Evolutionary conservation across 352 stramenopile species (phyloP).

Genomic region (Globisporangium middletonii): DNA sequence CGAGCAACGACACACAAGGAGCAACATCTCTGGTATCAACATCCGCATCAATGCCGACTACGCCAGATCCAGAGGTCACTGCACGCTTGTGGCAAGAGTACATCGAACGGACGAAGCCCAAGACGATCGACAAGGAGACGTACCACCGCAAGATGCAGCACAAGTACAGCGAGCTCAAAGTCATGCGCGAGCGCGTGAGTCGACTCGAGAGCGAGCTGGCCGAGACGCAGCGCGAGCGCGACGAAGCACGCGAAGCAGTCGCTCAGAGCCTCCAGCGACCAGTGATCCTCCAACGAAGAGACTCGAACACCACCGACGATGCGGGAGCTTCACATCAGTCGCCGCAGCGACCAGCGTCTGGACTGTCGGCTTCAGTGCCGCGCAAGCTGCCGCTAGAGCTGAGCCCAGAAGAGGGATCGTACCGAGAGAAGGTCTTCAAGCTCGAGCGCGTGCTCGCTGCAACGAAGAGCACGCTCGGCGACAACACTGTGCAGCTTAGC

Average conservation of each 20-base stretch:
- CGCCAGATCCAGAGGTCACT: constrained; percentile 33
- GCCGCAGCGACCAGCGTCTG: background rate
- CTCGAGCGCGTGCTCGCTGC: constrained; percentile 44
- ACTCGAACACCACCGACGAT: constrained; percentile 9
- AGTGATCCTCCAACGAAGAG: constrained; percentile 2
- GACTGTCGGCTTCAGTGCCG: background rate
- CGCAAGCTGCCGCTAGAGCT: constrained; percentile 8
- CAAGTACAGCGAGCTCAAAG: constrained; percentile 56
- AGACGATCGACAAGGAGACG: constrained; percentile 34
- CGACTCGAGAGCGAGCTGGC: constrained; percentile 42
- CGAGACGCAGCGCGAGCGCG: constrained; percentile 22
- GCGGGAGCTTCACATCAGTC: background rate
- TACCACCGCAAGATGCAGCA: constrained; percentile 76
- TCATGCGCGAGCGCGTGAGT: constrained; percentile 40
- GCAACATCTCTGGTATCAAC: background rate
- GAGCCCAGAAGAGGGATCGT: constrained; percentile 29
- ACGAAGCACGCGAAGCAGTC: constrained; percentile 22
- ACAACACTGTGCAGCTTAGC: constrained; percentile 24
- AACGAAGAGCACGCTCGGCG: constrained; percentile 31
- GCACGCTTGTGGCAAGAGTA: constrained; percentile 66
- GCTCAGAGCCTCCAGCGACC: constrained; percentile 9
- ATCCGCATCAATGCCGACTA: constrained; percentile 2
- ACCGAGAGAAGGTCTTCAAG: constrained; percentile 45
- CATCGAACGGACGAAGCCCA: constrained; percentile 33
- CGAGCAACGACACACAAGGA: background rate